Percentiles rank a stretch among this genome's conserved stretches.
Evolutionary conservation across 2,329 filamentous ascomycete genomes (phyloP).

Genomic region (Beauveria pseudobassiana): DNA sequence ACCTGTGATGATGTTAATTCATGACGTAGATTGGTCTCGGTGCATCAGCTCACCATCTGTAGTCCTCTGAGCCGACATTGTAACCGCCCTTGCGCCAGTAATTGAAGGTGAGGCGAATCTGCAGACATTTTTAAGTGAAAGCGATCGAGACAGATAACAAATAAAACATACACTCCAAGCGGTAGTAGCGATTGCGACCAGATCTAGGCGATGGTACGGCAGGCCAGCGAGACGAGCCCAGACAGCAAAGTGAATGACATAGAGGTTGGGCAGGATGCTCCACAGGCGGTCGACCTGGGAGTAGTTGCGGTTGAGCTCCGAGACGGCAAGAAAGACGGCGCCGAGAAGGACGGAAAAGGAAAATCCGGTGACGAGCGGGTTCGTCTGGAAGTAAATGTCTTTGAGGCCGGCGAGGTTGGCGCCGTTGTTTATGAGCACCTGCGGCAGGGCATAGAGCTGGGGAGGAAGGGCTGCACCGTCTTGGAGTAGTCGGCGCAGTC

Average conservation of each 20-base stretch:
- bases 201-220: slow-evolving; percentile 62
- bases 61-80: slow-evolving; percentile 81
- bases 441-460: slow-evolving; percentile 63
- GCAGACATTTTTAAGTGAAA: background rate
- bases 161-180: slow-evolving; percentile 68
- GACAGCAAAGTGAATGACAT: slow-evolving; percentile 74
- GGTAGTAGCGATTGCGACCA: slow-evolving; percentile 59
- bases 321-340: slow-evolving; percentile 62
- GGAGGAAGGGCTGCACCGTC: slow-evolving; percentile 67
- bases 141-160: no score
- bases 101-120: slow-evolving; percentile 84
- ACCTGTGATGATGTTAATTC: slow-evolving; percentile 38
- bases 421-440: slow-evolving; percentile 52
- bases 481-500: slow-evolving; percentile 72
- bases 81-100: slow-evolving; percentile 97
- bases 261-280: slow-evolving; percentile 82
- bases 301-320: slow-evolving; percentile 87
- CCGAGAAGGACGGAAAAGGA: slow-evolving; percentile 65
- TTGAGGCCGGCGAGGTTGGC: slow-evolving; percentile 55
- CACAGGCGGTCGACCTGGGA: slow-evolving; percentile 94
- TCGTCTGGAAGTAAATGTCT: slow-evolving; percentile 73
- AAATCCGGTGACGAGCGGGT: slow-evolving; percentile 72
- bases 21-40: background rate
- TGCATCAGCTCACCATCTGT: slow-evolving; percentile 57
- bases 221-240: slow-evolving; percentile 74